Evolutionary conservation across 2,329 filamentous ascomycete species (phyloP).

Genomic region (Claviceps citrina): DNA sequence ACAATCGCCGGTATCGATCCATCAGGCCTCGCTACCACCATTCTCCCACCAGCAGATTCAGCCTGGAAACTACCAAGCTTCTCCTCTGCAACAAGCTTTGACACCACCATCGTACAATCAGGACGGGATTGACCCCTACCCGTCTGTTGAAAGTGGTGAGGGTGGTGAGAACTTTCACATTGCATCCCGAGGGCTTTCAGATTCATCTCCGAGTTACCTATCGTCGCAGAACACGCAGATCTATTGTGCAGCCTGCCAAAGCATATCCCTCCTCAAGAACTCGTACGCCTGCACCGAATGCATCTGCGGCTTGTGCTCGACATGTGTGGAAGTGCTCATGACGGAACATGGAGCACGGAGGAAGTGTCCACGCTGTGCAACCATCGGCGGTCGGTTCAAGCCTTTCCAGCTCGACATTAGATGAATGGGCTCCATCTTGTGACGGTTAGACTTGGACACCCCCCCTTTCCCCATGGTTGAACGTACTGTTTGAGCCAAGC

Average conservation of each 20-base stretch:
- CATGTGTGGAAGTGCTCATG: constrained; percentile 71
- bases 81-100: constrained; percentile 75
- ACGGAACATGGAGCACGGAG: constrained; percentile 59
- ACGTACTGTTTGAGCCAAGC: not conserved
- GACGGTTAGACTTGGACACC: constrained; percentile 3
- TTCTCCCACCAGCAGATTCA: constrained; percentile 47
- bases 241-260: constrained; percentile 78
- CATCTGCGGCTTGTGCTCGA: constrained; percentile 79
- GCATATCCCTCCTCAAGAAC: constrained; percentile 60
- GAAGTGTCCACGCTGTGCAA: constrained; percentile 66
- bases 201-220: constrained; percentile 60
- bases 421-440: constrained; percentile 5
- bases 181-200: constrained; percentile 44
- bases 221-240: constrained; percentile 69
- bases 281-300: constrained; percentile 93
- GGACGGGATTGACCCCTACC: constrained; percentile 63
- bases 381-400: constrained; percentile 67
- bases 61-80: constrained; percentile 62
- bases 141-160: constrained; percentile 70
- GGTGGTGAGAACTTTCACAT: constrained; percentile 60
- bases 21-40: constrained; percentile 46
- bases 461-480: too few relatives aligned
- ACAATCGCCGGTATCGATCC: constrained; percentile 48
- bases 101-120: constrained; percentile 63
- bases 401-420: constrained; percentile 67